A percentile compares a stretch with the other conserved stretches of the same genome.
Conservation (phyloP, 441 rosid genomes). For the Croton laevigatus region DNA sequence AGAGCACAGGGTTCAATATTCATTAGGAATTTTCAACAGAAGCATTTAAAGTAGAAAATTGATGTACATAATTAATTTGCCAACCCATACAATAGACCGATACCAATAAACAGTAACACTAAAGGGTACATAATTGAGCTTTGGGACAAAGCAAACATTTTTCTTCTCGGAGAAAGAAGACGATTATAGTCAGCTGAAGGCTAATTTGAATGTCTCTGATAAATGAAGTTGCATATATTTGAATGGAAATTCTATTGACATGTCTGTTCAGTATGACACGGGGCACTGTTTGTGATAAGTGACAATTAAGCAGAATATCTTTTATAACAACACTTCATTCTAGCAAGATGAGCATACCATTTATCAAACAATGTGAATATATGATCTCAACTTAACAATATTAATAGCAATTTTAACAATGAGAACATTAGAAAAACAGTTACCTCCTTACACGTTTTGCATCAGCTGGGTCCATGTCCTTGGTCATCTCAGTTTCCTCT, state of each 20-base stretch:
- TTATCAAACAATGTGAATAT: constrained; percentile 1
- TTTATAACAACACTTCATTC: neutral
- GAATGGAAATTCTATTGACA: constrained; percentile 9
- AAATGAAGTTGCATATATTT: neutral
- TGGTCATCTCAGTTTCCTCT: constrained; percentile 65
- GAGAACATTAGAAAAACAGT: neutral
- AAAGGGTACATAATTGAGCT: neutral
- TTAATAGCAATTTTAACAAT: constrained; percentile 2
- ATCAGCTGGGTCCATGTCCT: constrained; percentile 54
- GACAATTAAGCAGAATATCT: neutral
- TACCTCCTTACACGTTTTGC: constrained; percentile 84
- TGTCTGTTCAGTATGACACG: neutral
- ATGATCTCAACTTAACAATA: neutral
- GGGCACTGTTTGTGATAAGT: neutral
- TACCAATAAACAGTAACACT: neutral
- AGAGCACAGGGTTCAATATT: constrained; percentile 12
- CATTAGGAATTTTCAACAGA: constrained; percentile 14
- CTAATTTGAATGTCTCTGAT: too few relatives aligned
- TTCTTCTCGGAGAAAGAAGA: neutral
- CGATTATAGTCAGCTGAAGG: neutral
- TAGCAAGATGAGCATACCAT: neutral
- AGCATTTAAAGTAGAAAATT: constrained; percentile 6
- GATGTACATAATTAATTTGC: constrained; percentile 1
- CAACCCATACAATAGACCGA: constrained; percentile 4
- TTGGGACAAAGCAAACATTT: neutral